phyloP scores from a whole-genome alignment of 1,139 yeast genomes.

The Candida albicans region DNA sequence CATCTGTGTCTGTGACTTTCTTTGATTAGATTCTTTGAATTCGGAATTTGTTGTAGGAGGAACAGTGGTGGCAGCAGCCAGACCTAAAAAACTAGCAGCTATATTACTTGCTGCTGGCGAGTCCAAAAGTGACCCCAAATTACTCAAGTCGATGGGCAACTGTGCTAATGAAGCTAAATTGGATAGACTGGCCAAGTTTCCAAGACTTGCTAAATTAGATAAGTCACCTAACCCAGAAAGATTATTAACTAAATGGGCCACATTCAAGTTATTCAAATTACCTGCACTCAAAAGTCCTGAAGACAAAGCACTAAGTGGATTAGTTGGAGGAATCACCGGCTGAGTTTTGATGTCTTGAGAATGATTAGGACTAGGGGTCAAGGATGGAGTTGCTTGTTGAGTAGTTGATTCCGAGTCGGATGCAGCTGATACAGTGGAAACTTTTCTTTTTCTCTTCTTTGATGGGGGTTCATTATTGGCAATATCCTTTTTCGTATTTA shows the following conservation, averaged over 20 bases:
- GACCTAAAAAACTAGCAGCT: conserved; percentile 3
- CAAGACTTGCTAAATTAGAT: conserved; percentile 33
- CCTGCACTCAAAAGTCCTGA: conserved; percentile 40
- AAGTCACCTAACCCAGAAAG: conserved; percentile 27
- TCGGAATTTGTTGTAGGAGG: neutral
- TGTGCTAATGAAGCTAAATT: conserved; percentile 48
- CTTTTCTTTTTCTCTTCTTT: conserved; percentile 9
- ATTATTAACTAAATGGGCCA: conserved; percentile 47
- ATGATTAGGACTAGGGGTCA: conserved; percentile 20
- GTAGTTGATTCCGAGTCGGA: conserved; percentile 13
- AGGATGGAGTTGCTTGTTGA: conserved; percentile 23
- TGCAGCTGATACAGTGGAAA: conserved; percentile 1
- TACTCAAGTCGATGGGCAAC: conserved; percentile 43
- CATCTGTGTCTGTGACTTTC: neutral
- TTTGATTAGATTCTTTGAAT: neutral
- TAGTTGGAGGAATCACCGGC: conserved; percentile 11
- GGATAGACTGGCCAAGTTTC: conserved; percentile 41
- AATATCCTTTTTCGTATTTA: neutral
- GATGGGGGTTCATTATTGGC: conserved; percentile 4
- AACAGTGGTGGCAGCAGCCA: conserved; percentile 4
- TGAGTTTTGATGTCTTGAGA: neutral
- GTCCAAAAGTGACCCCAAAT: conserved; percentile 33
- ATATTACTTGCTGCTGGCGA: conserved; percentile 16
- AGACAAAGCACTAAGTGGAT: conserved; percentile 14
- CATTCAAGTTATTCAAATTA: conserved; percentile 43